Base-by-base conservation (phyloP, 352 stramenopile species). In the Pythium vanterpoolii region DNA sequence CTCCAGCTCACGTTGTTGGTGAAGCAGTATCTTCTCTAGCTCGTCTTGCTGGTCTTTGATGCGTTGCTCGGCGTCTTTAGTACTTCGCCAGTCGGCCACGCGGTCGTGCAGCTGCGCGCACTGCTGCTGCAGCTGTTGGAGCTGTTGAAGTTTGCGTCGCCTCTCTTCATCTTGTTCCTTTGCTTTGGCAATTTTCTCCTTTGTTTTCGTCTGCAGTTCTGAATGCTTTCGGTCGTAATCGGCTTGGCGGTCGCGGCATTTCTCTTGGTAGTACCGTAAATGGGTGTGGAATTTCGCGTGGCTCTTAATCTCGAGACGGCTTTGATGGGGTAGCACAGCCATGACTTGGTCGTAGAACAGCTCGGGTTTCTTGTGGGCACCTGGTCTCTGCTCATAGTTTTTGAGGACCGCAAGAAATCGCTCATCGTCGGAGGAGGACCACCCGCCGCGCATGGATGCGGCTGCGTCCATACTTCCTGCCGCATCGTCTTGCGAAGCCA, bases 211-310 rank as follows among this genome's bases (percentile, higher is more conserved):
- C 14, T 77, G 57, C 7, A 83, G 38, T 18, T 83, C 63, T 0
- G 59, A n/a, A 24, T 72, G 38, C 16, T 68, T 76, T 3, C 77
- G 58, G 16, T 83, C 64, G 24, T 82, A 74, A 27, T 87, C 75
- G 21, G 56, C 61, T 7, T 70, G 63, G 2, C 77, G 71, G 51
- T 89, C 76, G 28, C 71, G 68, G 21, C 67, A 73, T 59, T 90
- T 90, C 5, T 85, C 65, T 13, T 77, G 62, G 39, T 75, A 74
- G 49, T 88, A 90, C 0, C 72, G 71, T 14, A 73, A 46, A 60
- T 84, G 64, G 11, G 82, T 77, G 31, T 90, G 75, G 34, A 86
- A 90, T 43, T 77, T 86, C 9, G 73, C 64, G 50, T 93, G 83
- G 19, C 54, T 62, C 27, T 76, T 77, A 24, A 90, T 74, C 27